Evolutionary conservation across 176 grass and related monocot genomes (phyloP).

Genomic region (Hsuehochloa calcarea): DNA sequence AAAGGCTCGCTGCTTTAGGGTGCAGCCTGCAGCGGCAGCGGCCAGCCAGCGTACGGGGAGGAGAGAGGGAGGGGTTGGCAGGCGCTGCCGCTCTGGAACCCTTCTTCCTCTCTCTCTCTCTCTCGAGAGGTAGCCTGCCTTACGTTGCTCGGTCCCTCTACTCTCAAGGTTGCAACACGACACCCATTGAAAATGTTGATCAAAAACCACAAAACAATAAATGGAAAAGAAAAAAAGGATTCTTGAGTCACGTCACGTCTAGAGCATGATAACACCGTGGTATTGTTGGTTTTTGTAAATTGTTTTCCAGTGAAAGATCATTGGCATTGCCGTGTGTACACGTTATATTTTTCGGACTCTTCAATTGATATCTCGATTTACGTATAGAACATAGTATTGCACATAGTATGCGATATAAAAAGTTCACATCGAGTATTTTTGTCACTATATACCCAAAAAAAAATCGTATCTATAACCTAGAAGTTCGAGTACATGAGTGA

Average conservation of each 20-base stretch:
- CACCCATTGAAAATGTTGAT: neutral
- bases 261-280: neutral
- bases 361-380: too few species aligned
- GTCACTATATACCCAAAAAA: neutral
- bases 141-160: neutral
- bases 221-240: neutral
- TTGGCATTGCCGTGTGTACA: too few species aligned
- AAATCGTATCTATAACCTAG: neutral
- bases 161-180: conserved; percentile 5
- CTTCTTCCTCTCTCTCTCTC: neutral
- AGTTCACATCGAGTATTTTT: neutral
- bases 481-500: neutral
- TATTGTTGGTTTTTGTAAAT: neutral
- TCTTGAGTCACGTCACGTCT: conserved; percentile 10
- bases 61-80: conserved; percentile 17
- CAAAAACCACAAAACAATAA: neutral
- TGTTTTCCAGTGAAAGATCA: fast-evolving
- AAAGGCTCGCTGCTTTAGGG: conserved; percentile 52
- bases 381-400: too few species aligned
- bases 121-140: neutral
- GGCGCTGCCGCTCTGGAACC: conserved; percentile 41
- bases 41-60: conserved; percentile 17
- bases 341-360: fast-evolving
- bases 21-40: conserved; percentile 46
- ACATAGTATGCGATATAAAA: neutral